Conservation (phyloP, 2,329 filamentous ascomycete genomes). For the Berkeleyomyces basicola region DNA sequence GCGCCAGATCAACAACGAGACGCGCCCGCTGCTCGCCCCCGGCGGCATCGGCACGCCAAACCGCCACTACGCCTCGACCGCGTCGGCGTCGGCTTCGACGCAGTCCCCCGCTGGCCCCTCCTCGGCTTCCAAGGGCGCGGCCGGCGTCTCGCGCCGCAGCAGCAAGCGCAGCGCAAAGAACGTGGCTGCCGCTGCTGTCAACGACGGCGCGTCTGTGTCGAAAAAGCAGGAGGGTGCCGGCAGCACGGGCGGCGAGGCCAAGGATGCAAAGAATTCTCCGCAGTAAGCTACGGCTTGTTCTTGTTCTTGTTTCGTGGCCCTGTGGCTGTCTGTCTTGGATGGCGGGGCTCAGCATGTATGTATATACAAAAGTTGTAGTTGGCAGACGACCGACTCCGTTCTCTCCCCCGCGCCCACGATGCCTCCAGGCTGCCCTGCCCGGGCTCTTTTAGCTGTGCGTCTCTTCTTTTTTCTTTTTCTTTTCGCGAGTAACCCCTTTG, state of each 20-base stretch:
- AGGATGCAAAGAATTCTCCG: not conserved
- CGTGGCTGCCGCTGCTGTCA: not conserved
- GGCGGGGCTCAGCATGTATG: no score
- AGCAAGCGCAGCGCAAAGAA: not conserved
- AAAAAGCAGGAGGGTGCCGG: not conserved
- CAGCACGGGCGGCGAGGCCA: not conserved
- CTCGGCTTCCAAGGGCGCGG: not conserved
- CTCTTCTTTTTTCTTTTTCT: not conserved
- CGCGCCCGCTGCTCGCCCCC: conserved; percentile 32
- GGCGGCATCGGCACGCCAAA: conserved; percentile 33
- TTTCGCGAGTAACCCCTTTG: not conserved
- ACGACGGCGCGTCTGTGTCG: not conserved
- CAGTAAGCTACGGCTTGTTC: no score
- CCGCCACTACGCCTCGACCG: conserved; percentile 5
- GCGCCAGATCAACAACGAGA: conserved; percentile 32
- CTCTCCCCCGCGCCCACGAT: not conserved
- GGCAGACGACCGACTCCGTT: not conserved
- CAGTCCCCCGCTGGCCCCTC: not conserved
- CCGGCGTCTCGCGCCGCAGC: not conserved
- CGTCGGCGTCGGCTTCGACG: no score
- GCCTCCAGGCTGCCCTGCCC: not conserved
- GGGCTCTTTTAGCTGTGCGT: not conserved
- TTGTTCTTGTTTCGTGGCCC: no score
- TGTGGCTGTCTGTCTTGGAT: no score
- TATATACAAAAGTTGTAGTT: no score